Conservation (phyloP, 805 yeast species). For the Phaffomyces thermotolerans region DNA sequence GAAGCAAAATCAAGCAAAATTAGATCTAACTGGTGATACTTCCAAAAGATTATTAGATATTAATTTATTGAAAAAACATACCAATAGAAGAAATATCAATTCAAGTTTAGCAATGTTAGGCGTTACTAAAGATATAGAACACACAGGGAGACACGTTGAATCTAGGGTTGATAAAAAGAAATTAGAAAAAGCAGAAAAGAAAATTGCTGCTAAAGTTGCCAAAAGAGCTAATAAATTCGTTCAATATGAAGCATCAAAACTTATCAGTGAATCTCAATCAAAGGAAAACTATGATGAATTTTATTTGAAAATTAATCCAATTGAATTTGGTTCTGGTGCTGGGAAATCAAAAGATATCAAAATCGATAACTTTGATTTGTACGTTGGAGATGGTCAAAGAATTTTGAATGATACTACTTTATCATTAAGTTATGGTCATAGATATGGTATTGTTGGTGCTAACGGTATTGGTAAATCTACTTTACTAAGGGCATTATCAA, state of each 20-base stretch:
- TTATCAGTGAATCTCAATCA: slow-evolving; percentile 48
- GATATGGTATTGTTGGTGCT: slow-evolving; percentile 97
- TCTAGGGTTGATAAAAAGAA: slow-evolving; percentile 94
- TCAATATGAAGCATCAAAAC: slow-evolving; percentile 88
- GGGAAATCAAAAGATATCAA: slow-evolving; percentile 97
- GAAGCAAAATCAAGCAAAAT: slow-evolving; percentile 60
- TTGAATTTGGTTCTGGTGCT: slow-evolving; percentile 82
- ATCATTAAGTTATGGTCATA: slow-evolving; percentile 82
- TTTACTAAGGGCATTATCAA: slow-evolving; percentile 77
- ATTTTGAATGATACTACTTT: slow-evolving; percentile 83
- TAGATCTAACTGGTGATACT: slow-evolving; percentile 77
- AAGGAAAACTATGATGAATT: slow-evolving; percentile 86
- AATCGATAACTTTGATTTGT: slow-evolving; percentile 84
- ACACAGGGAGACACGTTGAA: slow-evolving; percentile 86
- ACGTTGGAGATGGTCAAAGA: slow-evolving; percentile 94
- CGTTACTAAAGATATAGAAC: slow-evolving; percentile 80
- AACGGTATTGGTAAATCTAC: slow-evolving; percentile 99
- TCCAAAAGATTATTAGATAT: slow-evolving; percentile 80
- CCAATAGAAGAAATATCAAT: slow-evolving; percentile 61
- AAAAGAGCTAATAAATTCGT: slow-evolving; percentile 77
- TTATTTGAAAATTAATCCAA: slow-evolving; percentile 91
- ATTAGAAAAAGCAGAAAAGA: slow-evolving; percentile 93
- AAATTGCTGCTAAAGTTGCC: slow-evolving; percentile 95
- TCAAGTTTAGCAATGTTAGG: slow-evolving; percentile 71
- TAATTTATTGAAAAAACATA: slow-evolving; percentile 58